Evolutionary conservation across 2,329 filamentous ascomycete genomes (phyloP).

Genomic region (Tolypocladium amazonense): DNA sequence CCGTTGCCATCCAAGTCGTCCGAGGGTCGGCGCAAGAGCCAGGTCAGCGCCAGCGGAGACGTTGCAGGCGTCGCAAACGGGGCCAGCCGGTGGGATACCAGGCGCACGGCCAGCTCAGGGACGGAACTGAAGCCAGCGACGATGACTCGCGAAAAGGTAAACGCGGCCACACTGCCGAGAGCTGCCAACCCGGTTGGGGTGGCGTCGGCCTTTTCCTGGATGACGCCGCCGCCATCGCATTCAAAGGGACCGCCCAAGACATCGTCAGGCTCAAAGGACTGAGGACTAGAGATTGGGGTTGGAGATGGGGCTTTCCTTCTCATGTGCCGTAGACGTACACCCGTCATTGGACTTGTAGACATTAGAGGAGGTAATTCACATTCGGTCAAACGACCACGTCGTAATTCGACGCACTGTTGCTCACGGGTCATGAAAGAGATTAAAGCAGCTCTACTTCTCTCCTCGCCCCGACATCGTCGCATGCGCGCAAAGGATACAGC

Average conservation of each 20-base stretch:
- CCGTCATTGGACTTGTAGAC: background rate
- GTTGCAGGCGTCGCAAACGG: constrained; percentile 14
- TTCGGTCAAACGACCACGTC: background rate
- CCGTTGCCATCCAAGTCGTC: constrained; percentile 31
- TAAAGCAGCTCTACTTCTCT: background rate
- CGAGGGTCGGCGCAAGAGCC: constrained; percentile 46
- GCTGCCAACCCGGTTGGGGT: constrained; percentile 77
- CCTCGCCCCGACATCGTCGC: background rate
- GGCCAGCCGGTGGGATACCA: constrained; percentile 41
- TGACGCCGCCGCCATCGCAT: constrained; percentile 44
- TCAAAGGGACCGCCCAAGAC: constrained; percentile 20
- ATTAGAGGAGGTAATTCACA: background rate
- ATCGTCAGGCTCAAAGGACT: constrained; percentile 11
- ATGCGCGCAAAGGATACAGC: background rate
- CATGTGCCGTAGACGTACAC: background rate
- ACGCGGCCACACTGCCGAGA: constrained; percentile 34
- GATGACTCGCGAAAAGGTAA: constrained; percentile 23
- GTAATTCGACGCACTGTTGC: background rate
- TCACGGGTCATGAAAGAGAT: background rate
- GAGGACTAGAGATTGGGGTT: background rate
- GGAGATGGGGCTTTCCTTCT: background rate
- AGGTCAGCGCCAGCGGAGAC: constrained; percentile 23
- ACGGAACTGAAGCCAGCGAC: constrained; percentile 24
- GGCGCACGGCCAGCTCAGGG: constrained; percentile 35
- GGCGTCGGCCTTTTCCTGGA: constrained; percentile 91